phyloP scores from a whole-genome alignment of 108 stramenopile genomes.

The Cylindrotheca fusiformis region DNA sequence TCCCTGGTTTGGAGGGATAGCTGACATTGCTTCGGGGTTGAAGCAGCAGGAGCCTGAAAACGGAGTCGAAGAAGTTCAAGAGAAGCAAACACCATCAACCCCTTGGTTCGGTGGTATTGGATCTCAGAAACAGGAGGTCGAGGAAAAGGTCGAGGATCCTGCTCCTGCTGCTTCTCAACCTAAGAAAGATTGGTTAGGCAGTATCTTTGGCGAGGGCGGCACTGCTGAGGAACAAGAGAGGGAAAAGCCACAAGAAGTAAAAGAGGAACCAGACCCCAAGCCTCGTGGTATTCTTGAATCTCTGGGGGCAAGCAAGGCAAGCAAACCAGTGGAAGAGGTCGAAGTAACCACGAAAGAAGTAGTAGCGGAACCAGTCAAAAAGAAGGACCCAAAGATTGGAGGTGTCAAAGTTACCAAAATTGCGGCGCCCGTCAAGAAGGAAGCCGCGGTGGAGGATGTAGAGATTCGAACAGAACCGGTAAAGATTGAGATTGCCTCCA shows the following conservation, averaged over 20 bases:
- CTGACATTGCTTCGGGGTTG: no score
- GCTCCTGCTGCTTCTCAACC: constrained; percentile 3
- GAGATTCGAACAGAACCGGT: constrained; percentile 18
- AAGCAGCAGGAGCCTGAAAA: neutral
- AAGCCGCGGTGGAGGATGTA: constrained; percentile 16
- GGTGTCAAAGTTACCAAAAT: neutral
- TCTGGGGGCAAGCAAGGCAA: constrained; percentile 24
- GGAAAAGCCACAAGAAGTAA: neutral
- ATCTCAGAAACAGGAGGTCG: neutral
- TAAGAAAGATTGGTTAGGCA: constrained; percentile 8
- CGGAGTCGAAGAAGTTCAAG: neutral
- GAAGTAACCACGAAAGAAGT: constrained; percentile 5
- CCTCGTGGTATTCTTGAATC: constrained; percentile 8
- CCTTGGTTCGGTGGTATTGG: constrained; percentile 1
- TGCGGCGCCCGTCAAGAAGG: constrained; percentile 16
- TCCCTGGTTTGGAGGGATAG: no score
- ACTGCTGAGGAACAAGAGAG: neutral
- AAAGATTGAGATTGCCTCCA: constrained; percentile 53
- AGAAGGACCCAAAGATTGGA: neutral
- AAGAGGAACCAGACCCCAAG: neutral
- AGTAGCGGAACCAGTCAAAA: neutral
- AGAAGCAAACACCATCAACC: neutral
- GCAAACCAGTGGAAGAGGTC: constrained; percentile 13
- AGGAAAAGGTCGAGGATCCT: constrained; percentile 3
- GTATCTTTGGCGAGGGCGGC: constrained; percentile 7